A percentile compares a stretch with the other conserved stretches of the same genome.
These are phyloP conservation scores for Penicillium verrucosum DNA, from an alignment of 2,329 filamentous ascomycete species.

Conservation along the genomic window DNA sequence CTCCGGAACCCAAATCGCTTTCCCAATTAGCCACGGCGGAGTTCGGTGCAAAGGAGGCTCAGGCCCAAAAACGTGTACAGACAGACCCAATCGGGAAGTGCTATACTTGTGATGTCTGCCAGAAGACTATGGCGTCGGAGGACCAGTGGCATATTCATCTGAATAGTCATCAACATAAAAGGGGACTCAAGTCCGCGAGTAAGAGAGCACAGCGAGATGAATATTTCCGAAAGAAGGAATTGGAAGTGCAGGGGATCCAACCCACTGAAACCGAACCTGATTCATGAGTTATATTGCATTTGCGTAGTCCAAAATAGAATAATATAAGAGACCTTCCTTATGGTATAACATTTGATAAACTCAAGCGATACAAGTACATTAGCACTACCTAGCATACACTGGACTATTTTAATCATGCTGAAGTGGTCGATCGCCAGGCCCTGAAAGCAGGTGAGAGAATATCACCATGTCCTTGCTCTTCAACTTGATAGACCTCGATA, in stretches of 20 bases:
- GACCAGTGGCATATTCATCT: slow-evolving; percentile 59
- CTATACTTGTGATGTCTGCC: slow-evolving; percentile 66
- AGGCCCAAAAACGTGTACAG: slow-evolving; percentile 39
- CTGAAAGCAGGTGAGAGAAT: slow-evolving; percentile 77
- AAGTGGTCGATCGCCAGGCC: slow-evolving; percentile 56
- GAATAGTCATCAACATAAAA: slow-evolving; percentile 56
- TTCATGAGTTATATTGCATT: background rate
- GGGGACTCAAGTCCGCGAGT: slow-evolving; percentile 48
- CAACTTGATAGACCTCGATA: slow-evolving; percentile 71
- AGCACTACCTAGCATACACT: background rate
- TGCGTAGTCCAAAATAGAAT: background rate
- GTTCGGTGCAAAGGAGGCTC: slow-evolving; percentile 54
- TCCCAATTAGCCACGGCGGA: slow-evolving; percentile 56
- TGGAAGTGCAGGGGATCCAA: slow-evolving; percentile 10
- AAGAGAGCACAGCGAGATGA: slow-evolving; percentile 32
- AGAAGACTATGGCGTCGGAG: slow-evolving; percentile 53
- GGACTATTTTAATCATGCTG: background rate
- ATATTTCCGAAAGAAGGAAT: slow-evolving; percentile 29
- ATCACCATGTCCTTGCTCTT: slow-evolving; percentile 70
- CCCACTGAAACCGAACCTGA: background rate
- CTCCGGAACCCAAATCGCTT: slow-evolving; percentile 58
- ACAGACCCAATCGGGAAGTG: slow-evolving; percentile 52
- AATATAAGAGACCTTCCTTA: too few relatives aligned
- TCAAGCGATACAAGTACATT: background rate
- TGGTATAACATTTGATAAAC: background rate